A percentile compares a stretch with the other conserved stretches of the same genome.
Evolutionary conservation across 495 filamentous ascomycete genomes (phyloP).

Genomic region (Tuber borchii): DNA sequence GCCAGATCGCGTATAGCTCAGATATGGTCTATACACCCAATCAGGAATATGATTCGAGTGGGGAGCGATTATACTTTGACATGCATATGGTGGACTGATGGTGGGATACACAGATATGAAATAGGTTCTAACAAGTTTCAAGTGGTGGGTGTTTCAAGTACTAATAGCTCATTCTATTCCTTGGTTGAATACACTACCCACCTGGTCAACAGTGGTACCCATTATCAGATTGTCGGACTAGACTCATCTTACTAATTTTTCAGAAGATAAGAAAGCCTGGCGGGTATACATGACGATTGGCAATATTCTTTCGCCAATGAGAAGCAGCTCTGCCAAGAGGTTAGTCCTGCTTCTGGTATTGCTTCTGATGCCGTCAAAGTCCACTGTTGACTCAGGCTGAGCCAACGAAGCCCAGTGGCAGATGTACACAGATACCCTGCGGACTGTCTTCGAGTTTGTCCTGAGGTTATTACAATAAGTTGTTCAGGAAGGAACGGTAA

Average conservation of each 20-base stretch:
- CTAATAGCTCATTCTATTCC: no score
- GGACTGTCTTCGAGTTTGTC: no score
- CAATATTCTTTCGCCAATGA: not conserved
- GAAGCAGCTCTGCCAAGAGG: not conserved
- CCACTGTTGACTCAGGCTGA: no score
- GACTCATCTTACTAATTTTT: conserved; percentile 31
- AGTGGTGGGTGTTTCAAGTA: no score
- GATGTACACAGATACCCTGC: no score
- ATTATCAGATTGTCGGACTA: conserved; percentile 16
- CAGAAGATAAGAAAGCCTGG: conserved; percentile 22
- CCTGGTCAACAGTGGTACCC: conserved; percentile 10
- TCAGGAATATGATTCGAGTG: not conserved
- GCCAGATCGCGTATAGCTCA: not conserved
- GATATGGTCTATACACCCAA: conserved; percentile 1
- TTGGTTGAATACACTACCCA: not conserved
- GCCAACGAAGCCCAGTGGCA: no score
- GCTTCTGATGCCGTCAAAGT: not conserved
- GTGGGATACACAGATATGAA: conserved; percentile 6
- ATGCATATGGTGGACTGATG: conserved; percentile 14
- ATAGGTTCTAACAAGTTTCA: not conserved
- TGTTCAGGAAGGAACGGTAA: not conserved
- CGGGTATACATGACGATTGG: conserved; percentile 4
- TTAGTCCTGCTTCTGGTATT: not conserved
- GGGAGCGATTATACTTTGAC: conserved; percentile 7
- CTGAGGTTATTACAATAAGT: not conserved